Conservation (phyloP, 768 basidiomycete genomes). For the Porpolomopsis calyptriformis region DNA sequence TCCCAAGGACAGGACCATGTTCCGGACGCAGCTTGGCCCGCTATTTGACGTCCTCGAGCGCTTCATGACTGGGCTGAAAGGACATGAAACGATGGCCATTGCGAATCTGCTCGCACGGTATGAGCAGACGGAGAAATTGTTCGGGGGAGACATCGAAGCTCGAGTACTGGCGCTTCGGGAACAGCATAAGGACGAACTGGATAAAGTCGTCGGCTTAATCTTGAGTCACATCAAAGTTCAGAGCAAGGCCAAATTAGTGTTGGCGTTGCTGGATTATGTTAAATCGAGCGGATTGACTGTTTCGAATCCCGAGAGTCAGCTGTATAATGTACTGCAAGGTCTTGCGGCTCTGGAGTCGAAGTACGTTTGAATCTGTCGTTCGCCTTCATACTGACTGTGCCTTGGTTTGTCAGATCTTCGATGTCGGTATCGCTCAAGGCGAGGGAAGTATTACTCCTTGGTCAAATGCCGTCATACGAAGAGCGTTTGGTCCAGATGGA, state of each 20-base stretch:
- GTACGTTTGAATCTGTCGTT: conserved; percentile 30
- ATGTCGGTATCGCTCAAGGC: conserved; percentile 87
- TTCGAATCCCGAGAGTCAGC: conserved; percentile 58
- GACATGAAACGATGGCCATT: conserved; percentile 72
- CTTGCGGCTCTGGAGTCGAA: conserved; percentile 85
- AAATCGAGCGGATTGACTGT: conserved; percentile 71
- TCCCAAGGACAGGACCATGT: conserved; percentile 70
- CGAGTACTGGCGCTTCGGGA: conserved; percentile 85
- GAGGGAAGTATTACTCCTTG: conserved; percentile 91
- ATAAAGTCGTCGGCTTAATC: conserved; percentile 76
- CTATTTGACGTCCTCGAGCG: conserved; percentile 70
- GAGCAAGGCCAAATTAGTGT: conserved; percentile 81
- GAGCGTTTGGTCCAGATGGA: conserved; percentile 94
- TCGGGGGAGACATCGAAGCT: conserved; percentile 90
- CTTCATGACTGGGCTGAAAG: conserved; percentile 74
- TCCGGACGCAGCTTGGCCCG: conserved; percentile 58
- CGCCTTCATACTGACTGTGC: background rate
- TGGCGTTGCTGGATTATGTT: conserved; percentile 81
- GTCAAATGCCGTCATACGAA: conserved; percentile 95
- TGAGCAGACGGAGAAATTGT: conserved; percentile 80
- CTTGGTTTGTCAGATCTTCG: conserved; percentile 53
- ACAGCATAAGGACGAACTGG: conserved; percentile 84
- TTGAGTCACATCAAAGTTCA: conserved; percentile 94
- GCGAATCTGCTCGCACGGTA: conserved; percentile 72
- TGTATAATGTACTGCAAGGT: conserved; percentile 69